Conservation (phyloP, 73 alveolate genomes). For the Diophrys sp. region DNA sequence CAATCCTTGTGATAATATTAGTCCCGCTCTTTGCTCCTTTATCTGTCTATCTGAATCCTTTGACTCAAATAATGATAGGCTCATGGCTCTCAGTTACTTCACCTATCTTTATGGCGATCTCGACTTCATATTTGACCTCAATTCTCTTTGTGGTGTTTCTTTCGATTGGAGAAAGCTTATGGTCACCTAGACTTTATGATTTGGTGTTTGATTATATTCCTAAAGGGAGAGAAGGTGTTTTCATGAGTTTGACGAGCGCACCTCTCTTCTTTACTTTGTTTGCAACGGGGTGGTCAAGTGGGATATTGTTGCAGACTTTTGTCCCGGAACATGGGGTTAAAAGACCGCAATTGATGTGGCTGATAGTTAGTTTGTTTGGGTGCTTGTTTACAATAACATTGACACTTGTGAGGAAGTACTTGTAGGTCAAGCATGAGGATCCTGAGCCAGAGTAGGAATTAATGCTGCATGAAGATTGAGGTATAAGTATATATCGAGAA, state of each 20-base stretch:
- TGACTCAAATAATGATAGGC: not conserved
- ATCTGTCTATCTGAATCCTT: not conserved
- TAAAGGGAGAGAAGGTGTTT: conserved; percentile 8
- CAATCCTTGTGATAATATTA: not conserved
- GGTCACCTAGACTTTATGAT: conserved; percentile 24
- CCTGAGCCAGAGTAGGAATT: too few relatives aligned
- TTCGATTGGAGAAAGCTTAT: conserved; percentile 15
- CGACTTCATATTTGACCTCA: not conserved
- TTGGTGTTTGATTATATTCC: conserved; percentile 15
- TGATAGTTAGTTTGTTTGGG: too few relatives aligned
- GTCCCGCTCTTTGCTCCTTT: conserved; percentile 8
- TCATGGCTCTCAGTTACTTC: not conserved
- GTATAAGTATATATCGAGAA: too few relatives aligned
- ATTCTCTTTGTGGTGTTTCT: conserved; percentile 1
- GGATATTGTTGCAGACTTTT: too few relatives aligned
- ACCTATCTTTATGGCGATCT: not conserved
- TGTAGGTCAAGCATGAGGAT: too few relatives aligned
- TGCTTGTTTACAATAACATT: too few relatives aligned
- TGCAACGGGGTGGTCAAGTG: too few relatives aligned
- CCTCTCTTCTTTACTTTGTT: too few relatives aligned
- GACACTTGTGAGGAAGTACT: too few relatives aligned
- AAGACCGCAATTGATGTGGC: too few relatives aligned
- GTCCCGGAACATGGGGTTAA: too few relatives aligned
- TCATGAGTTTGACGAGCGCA: not conserved
- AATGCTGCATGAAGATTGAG: too few relatives aligned